These are phyloP conservation scores for Pythium phragmiticola DNA, from an alignment of 352 stramenopile species.

Conservation along the genomic window DNA sequence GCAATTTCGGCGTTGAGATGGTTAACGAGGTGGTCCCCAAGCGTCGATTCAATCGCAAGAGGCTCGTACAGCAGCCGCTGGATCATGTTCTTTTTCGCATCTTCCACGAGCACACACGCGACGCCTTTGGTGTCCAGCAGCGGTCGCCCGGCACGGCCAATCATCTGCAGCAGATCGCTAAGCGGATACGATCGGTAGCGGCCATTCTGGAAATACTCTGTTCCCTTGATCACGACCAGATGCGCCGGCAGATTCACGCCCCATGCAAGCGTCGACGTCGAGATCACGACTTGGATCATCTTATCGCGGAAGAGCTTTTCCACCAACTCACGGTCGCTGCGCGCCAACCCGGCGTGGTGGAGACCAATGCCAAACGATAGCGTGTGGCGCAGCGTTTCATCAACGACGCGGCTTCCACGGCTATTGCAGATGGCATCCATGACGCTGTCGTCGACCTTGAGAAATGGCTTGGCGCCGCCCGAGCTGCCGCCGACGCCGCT, in stretches of 20 bases:
- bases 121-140: conserved; percentile 95
- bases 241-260: conserved; percentile 97
- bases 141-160: conserved; percentile 95
- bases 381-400: conserved; percentile 94
- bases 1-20: conserved; percentile 97
- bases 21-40: conserved; percentile 90
- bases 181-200: conserved; percentile 98
- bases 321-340: conserved; percentile 93
- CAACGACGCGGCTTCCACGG: conserved; percentile 72
- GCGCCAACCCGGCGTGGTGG: conserved; percentile 92
- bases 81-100: conserved; percentile 98
- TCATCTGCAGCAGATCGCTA: conserved; percentile 99
- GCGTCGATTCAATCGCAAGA: conserved; percentile 96
- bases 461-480: conserved; percentile 91
- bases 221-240: conserved; percentile 99
- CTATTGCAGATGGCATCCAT: conserved; percentile 81
- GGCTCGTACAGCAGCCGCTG: conserved; percentile 98
- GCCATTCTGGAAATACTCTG: conserved; percentile 94
- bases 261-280: conserved; percentile 92
- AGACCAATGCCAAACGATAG: conserved; percentile 98
- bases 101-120: conserved; percentile 96
- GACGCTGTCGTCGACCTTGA: conserved; percentile 89
- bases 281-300: conserved; percentile 96
- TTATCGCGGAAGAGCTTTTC: conserved; percentile 95
- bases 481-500: conserved; percentile 62